These are phyloP conservation scores for Volvox africanus DNA, from an alignment of 139 green algal species.

Conservation along the genomic window DNA sequence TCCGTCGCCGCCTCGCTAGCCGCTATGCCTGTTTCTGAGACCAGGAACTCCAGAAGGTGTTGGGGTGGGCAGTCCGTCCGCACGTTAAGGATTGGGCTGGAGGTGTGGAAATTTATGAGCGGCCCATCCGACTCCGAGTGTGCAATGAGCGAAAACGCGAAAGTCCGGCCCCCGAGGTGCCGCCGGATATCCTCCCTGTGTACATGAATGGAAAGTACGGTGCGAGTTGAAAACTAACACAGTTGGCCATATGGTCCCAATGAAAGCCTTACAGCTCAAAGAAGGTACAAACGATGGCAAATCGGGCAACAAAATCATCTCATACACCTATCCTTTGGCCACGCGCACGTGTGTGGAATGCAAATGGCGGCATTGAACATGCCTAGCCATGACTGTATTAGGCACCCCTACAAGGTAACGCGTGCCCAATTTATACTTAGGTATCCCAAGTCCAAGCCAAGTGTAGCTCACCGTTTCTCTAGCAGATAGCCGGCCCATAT, in stretches of 20 bases:
- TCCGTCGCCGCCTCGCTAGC: slow-evolving; percentile 70
- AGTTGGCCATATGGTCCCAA: too few species aligned
- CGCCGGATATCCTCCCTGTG: slow-evolving; percentile 55
- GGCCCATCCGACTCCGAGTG: slow-evolving; percentile 79
- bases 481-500: slow-evolving; percentile 88
- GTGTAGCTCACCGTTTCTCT: slow-evolving; percentile 67
- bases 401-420: too few species aligned
- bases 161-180: slow-evolving; percentile 59
- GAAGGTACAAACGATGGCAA: too few species aligned
- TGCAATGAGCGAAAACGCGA: slow-evolving; percentile 86
- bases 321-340: too few species aligned
- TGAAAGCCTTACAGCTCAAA: too few species aligned
- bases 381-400: too few species aligned
- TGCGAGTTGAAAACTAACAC: too few species aligned
- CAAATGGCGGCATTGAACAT: too few species aligned
- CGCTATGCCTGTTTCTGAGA: slow-evolving; percentile 61
- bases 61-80: slow-evolving; percentile 83
- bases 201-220: too few species aligned
- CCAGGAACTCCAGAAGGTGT: slow-evolving; percentile 83
- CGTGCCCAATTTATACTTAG: too few species aligned
- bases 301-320: too few species aligned
- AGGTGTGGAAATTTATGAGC: slow-evolving; percentile 81
- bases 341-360: too few species aligned
- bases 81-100: slow-evolving; percentile 88
- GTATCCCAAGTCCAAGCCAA: not conserved